Evolutionary conservation across 2,329 filamentous ascomycete genomes (phyloP).

Genomic region (Hymenoscyphus fraxineus): DNA sequence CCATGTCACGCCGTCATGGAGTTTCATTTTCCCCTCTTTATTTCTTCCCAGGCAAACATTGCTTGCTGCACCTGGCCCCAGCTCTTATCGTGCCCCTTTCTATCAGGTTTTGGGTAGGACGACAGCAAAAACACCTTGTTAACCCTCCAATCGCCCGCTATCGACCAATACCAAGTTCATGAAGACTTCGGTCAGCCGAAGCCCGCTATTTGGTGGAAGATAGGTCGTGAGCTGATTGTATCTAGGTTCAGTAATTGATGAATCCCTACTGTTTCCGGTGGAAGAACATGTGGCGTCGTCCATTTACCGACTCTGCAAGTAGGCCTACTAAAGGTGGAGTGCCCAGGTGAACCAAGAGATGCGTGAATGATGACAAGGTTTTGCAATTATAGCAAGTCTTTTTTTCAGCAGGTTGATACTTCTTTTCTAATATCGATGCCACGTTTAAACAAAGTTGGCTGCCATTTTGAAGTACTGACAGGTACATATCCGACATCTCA

Average conservation of each 20-base stretch:
- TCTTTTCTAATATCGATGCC: not conserved
- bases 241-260: not conserved
- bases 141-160: constrained; percentile 9
- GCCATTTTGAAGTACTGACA: not conserved
- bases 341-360: not conserved
- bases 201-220: not conserved
- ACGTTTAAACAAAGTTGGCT: not conserved
- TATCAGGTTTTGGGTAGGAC: constrained; percentile 1
- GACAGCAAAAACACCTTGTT: constrained; percentile 1
- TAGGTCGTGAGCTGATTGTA: not conserved
- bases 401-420: not conserved
- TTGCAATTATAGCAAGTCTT: not conserved
- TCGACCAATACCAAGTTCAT: constrained; percentile 1
- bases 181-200: not conserved
- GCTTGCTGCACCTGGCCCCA: not conserved
- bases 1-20: not conserved
- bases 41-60: not conserved
- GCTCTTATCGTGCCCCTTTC: constrained; percentile 8
- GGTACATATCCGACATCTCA: not conserved
- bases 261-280: not conserved
- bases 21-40: constrained; percentile 5
- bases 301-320: not conserved
- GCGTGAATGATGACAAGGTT: not conserved
- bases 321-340: not conserved
- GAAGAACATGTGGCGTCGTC: not conserved